Percentiles rank a stretch among this genome's conserved stretches.
phyloP scores from a whole-genome alignment of 176 grass and related monocot genomes.

The Cenchrus purpureus region DNA sequence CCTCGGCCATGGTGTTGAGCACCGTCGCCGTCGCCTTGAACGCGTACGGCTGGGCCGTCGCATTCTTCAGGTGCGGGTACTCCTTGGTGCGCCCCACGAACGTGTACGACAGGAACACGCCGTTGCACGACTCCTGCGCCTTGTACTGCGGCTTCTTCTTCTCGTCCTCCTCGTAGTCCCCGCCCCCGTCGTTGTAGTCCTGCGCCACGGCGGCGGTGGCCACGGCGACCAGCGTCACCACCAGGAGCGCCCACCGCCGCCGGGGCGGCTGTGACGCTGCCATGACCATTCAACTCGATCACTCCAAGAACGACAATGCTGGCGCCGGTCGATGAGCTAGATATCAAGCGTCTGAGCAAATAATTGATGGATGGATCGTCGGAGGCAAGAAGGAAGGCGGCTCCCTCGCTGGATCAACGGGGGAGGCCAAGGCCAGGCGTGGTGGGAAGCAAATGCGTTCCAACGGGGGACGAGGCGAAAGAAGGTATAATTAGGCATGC shows the following conservation, averaged over 20 bases:
- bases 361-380: background rate
- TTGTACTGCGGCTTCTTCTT: slow-evolving; percentile 43
- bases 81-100: slow-evolving; percentile 85
- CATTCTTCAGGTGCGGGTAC: slow-evolving; percentile 84
- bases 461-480: slow-evolving; percentile 38
- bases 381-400: background rate
- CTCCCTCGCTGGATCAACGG: slow-evolving; percentile 15
- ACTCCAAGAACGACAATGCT: background rate
- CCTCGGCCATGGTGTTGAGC: slow-evolving; percentile 76
- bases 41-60: slow-evolving; percentile 87
- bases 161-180: background rate
- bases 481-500: slow-evolving; percentile 64
- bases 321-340: slow-evolving; percentile 29
- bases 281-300: background rate
- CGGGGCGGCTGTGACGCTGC: slow-evolving; percentile 36
- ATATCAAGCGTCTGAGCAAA: slow-evolving; percentile 6
- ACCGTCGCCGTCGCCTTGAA: slow-evolving; percentile 70
- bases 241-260: slow-evolving; percentile 26
- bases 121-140: slow-evolving; percentile 78
- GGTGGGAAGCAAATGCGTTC: slow-evolving; percentile 61
- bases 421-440: slow-evolving; percentile 6
- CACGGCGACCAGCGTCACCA: slow-evolving; percentile 13
- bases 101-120: slow-evolving; percentile 86
- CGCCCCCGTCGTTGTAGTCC: slow-evolving; percentile 45
- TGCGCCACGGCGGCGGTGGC: slow-evolving; percentile 40